Percentiles rank a stretch among this genome's conserved stretches.
phyloP scores from a whole-genome alignment of 768 basidiomycete species.

The Ramaria sp. region DNA sequence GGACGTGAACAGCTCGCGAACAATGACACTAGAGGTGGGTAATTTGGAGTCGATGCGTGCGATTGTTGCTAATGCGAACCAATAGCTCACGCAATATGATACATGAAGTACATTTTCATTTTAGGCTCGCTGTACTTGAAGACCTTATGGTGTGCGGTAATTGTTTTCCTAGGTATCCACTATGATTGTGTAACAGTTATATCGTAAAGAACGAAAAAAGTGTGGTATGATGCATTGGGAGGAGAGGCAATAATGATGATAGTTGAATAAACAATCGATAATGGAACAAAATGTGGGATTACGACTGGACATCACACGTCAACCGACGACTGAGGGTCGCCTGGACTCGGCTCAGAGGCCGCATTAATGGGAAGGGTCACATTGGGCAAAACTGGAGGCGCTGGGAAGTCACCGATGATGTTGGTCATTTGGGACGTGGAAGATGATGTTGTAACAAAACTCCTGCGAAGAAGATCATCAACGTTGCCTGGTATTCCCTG shows the following conservation, averaged over 20 bases:
- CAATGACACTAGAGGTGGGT: constrained; percentile 82
- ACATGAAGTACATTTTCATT: constrained; percentile 12
- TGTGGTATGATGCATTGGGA: not conserved
- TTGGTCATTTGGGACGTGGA: not conserved
- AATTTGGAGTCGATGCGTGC: not conserved
- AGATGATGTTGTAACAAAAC: constrained; percentile 3
- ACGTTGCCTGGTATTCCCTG: not conserved
- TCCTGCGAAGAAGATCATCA: not conserved
- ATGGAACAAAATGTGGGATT: not conserved
- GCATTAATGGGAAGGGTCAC: not conserved
- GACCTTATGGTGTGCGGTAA: not conserved
- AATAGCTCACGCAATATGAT: constrained; percentile 51
- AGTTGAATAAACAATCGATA: not conserved
- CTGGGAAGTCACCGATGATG: constrained; percentile 4
- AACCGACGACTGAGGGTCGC: not conserved
- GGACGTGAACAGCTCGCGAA: constrained; percentile 84
- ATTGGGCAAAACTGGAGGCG: not conserved
- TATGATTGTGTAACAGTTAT: not conserved
- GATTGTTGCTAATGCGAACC: not conserved
- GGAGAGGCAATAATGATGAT: not conserved
- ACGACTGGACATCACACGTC: not conserved
- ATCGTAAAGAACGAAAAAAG: not conserved
- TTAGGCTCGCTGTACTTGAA: not conserved
- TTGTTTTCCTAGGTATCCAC: not conserved
- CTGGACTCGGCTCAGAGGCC: not conserved